Conservation (phyloP, 2,329 filamentous ascomycete genomes). For the Didymella arachidicola region DNA sequence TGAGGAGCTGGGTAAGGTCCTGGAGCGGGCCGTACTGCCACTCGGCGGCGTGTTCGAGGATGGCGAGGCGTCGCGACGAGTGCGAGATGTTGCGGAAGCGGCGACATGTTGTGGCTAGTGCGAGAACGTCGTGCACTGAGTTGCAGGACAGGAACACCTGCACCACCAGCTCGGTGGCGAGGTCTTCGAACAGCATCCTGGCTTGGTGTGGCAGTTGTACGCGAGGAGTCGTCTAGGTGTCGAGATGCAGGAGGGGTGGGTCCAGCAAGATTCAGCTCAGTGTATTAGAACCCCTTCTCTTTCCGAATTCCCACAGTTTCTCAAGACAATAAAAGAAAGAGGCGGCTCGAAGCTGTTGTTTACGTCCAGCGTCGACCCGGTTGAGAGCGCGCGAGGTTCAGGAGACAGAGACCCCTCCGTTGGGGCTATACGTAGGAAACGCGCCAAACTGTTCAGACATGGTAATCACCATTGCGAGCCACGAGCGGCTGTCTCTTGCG, state of each 20-base stretch:
- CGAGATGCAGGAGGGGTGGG: neutral
- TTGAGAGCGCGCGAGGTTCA: neutral
- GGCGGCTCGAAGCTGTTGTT: neutral
- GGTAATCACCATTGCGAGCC: neutral
- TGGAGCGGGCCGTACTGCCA: conserved; percentile 65
- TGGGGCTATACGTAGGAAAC: neutral
- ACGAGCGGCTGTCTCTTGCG: neutral
- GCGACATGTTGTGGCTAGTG: conserved; percentile 62
- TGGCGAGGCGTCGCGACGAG: conserved; percentile 62
- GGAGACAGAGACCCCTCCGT: neutral
- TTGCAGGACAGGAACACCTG: neutral
- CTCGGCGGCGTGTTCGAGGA: conserved; percentile 63
- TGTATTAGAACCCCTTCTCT: neutral
- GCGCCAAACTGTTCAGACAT: neutral
- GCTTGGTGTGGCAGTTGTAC: neutral
- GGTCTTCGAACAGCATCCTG: neutral
- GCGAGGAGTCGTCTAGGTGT: neutral
- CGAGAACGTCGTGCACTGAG: conserved; percentile 57
- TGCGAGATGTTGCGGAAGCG: conserved; percentile 62
- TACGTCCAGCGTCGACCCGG: neutral
- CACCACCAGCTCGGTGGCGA: neutral
- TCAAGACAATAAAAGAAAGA: neutral
- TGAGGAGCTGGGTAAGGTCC: conserved; percentile 65
- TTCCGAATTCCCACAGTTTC: neutral
- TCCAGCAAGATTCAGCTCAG: neutral